Conservation (phyloP, 2,329 filamentous ascomycete species). For the Cladosporium velox region DNA sequence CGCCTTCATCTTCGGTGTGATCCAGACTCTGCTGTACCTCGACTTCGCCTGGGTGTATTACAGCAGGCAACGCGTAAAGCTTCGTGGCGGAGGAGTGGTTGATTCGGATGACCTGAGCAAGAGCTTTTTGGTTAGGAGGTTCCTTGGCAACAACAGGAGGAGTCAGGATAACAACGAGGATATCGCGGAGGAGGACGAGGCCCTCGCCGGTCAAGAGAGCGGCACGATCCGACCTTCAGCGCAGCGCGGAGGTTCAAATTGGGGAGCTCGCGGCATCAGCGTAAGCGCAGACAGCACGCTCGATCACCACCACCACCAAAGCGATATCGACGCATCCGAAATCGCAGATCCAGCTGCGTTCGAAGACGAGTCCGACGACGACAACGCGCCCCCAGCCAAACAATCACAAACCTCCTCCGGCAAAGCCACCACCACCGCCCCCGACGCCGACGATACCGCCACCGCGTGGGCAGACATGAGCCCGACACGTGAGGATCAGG, state of each 20-base stretch:
- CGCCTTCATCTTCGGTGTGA: constrained; percentile 79
- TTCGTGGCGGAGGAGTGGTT: constrained; percentile 82
- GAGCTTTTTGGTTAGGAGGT: constrained; percentile 78
- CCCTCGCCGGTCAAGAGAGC: constrained; percentile 43
- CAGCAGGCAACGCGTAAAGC: constrained; percentile 88
- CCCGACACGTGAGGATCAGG: background rate
- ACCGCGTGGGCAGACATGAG: constrained; percentile 2
- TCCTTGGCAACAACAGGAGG: constrained; percentile 62
- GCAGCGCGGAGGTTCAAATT: constrained; percentile 44
- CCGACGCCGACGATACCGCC: background rate
- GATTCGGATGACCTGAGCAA: constrained; percentile 85
- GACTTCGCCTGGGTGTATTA: constrained; percentile 99
- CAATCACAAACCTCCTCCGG: constrained; percentile 18
- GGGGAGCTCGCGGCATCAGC: constrained; percentile 61
- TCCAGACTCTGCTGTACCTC: constrained; percentile 86
- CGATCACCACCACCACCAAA: constrained; percentile 38
- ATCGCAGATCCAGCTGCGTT: constrained; percentile 51
- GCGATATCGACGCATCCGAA: constrained; percentile 24
- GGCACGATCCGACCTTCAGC: constrained; percentile 33
- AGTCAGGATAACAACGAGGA: constrained; percentile 49
- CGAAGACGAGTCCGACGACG: constrained; percentile 47
- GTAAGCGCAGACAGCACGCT: constrained; percentile 61
- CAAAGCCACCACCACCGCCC: background rate
- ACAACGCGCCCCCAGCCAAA: constrained; percentile 36
- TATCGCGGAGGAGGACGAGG: constrained; percentile 63